Base-by-base conservation (phyloP, 2,329 filamentous ascomycete species). In the Thermothelomyces thermophilus region DNA sequence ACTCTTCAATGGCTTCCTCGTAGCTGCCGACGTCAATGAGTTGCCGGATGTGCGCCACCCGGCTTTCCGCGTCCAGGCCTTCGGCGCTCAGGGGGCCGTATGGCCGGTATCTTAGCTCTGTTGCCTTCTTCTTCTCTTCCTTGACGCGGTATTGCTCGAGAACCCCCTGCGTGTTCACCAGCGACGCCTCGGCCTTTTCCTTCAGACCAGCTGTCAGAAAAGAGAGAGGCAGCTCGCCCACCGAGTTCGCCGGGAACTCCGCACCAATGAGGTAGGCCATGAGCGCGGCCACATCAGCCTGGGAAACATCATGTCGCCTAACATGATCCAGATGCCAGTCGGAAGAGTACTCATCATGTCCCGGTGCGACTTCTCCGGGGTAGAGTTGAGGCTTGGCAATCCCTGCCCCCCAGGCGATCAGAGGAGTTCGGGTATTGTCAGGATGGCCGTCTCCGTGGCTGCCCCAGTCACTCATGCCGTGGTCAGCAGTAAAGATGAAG, bases 391-490 rank as follows among this genome's bases (percentile, higher is more conserved):
- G 93, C 56, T 79, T 77, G 3, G 90, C 89, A 34, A 97, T 80
- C 8, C 93, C 93, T 47, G 93, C 89, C 10, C 93, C 93, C 93
- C 93, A 98, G 2, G 79, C 83, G 58, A 98, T 87, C 28, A 98
- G 73, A 1, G 93, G 93, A 0, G 93, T 98, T 44, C 93, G 81
- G 3, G 93, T 98, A 62, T 97, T 98, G 66, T 98, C 87, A 0
- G 93, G 93, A 68, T 98, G 90, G 7, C 93, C 93, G 66, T 98
- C 93, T 33, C 94, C 94, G 66, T 98, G 94, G 60, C 90, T 97
- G n/a, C 94, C 93, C 84, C 87, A 96, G 68, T 98, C 93, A 63
- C 89, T 97, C 93, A 98, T 98, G 16, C 93, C 93, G 66, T 98
- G 93, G 63, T 98, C 93, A 7, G 93, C 93, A 1, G 94, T 98